Percentiles rank a stretch among this genome's conserved stretches.
phyloP scores from a whole-genome alignment of 805 yeast species.

The Millerozyma miso region DNA sequence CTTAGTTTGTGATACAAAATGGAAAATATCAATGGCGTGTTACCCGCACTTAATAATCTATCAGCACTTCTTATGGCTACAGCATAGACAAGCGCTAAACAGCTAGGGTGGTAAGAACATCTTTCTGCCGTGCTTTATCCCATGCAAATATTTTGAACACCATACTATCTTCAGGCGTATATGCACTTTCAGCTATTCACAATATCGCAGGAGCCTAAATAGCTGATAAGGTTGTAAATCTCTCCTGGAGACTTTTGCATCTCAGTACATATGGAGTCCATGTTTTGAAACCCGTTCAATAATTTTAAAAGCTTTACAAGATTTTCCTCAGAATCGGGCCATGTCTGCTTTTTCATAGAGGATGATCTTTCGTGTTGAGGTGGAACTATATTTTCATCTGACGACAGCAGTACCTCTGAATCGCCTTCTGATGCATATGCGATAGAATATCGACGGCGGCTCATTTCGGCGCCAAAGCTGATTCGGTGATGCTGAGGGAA shows the following conservation, averaged over 20 bases:
- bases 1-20: no score
- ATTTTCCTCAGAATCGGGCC: conserved; percentile 18
- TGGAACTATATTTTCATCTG: neutral
- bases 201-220: conserved; percentile 32
- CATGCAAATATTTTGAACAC: no score
- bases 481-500: conserved; percentile 20
- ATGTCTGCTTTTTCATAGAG: neutral
- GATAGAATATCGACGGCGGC: neutral
- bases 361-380: neutral
- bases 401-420: conserved; percentile 1
- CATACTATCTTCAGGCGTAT: no score
- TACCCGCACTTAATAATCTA: no score
- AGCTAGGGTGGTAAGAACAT: no score
- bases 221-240: conserved; percentile 45
- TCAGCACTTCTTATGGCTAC: no score
- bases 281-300: conserved; percentile 48
- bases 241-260: conserved; percentile 53
- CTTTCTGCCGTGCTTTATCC: no score
- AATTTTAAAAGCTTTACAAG: conserved; percentile 38
- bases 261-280: conserved; percentile 70
- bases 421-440: conserved; percentile 6
- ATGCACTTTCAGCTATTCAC: conserved; percentile 23
- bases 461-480: conserved; percentile 25
- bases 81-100: no score
- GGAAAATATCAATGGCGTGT: no score